Conservation (phyloP, 2,329 filamentous ascomycete species). For the Hypoxylon sp. region DNA sequence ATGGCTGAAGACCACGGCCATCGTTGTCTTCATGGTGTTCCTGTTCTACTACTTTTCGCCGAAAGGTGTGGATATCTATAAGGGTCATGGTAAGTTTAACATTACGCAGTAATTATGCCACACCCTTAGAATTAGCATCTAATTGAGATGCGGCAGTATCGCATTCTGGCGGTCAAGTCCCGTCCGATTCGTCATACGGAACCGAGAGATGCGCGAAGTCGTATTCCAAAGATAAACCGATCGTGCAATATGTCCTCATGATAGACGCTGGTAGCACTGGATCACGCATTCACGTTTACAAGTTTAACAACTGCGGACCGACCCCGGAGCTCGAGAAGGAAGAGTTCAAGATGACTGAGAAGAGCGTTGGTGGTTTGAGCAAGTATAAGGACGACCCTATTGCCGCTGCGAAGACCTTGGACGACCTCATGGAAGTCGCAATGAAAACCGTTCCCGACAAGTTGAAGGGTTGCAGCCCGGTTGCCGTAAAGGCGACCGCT, state of each 20-base stretch:
- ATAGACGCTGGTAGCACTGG: slow-evolving; percentile 98
- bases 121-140: slow-evolving; percentile 28
- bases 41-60: slow-evolving; percentile 76
- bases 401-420: slow-evolving; percentile 89
- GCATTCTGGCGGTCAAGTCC: slow-evolving; percentile 64
- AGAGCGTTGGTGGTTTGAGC: slow-evolving; percentile 86
- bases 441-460: slow-evolving; percentile 87
- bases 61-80: slow-evolving; percentile 68
- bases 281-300: slow-evolving; percentile 97
- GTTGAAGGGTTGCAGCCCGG: slow-evolving; percentile 90
- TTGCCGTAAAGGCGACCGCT: slow-evolving; percentile 98
- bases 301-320: slow-evolving; percentile 97
- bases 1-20: slow-evolving; percentile 76
- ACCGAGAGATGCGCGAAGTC: slow-evolving; percentile 86
- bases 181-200: slow-evolving; percentile 73
- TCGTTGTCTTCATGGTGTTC: slow-evolving; percentile 72
- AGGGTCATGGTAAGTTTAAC: slow-evolving; percentile 58
- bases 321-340: slow-evolving; percentile 96
- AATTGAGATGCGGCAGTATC: slow-evolving; percentile 46
- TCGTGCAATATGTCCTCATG: slow-evolving; percentile 98
- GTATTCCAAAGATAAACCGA: slow-evolving; percentile 87
- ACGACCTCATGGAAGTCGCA: slow-evolving; percentile 88
- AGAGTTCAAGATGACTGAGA: slow-evolving; percentile 93
- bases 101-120: not conserved
- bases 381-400: slow-evolving; percentile 89